Evolutionary conservation across 805 yeast genomes (phyloP).

Genomic region (Suhomyces tanzawaensis): DNA sequence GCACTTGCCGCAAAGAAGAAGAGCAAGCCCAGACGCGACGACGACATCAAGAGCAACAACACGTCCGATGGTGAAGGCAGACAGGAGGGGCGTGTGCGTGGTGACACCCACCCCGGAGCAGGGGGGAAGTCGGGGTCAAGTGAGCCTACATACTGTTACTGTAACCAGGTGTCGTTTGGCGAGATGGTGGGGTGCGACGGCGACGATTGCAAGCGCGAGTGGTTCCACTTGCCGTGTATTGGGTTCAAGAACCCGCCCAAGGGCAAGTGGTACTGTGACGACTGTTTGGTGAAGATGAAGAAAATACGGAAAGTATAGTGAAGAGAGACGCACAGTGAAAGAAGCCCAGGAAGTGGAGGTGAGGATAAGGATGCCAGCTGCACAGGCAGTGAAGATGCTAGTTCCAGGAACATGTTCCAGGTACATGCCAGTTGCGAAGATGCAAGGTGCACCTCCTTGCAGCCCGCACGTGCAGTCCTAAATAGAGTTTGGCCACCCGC

Average conservation of each 20-base stretch:
- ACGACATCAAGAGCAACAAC: constrained; percentile 5
- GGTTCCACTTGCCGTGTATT: constrained; percentile 95
- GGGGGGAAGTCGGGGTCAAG: constrained; percentile 8
- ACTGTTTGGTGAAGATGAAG: constrained; percentile 36
- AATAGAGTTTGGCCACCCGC: no score
- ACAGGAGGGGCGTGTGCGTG: constrained; percentile 9
- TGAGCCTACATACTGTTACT: constrained; percentile 92
- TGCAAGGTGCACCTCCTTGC: no score
- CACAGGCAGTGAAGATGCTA: no score
- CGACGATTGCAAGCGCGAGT: constrained; percentile 83
- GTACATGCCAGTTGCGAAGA: no score
- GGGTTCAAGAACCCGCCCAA: constrained; percentile 84
- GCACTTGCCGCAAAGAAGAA: constrained; percentile 10
- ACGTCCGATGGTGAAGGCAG: constrained; percentile 14
- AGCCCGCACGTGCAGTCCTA: no score
- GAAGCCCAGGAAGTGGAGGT: no score
- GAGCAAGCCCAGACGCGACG: constrained; percentile 17
- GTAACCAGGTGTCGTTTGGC: constrained; percentile 95
- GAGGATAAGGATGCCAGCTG: no score
- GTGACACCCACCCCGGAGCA: constrained; percentile 2
- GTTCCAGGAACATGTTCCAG: no score
- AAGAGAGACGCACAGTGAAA: no score
- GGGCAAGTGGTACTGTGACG: constrained; percentile 49
- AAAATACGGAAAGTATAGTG: constrained; percentile 13
- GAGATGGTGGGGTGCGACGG: constrained; percentile 99